Evolutionary conservation across 176 grass and related monocot genomes (phyloP).

Genomic region (Carex cristatella): DNA sequence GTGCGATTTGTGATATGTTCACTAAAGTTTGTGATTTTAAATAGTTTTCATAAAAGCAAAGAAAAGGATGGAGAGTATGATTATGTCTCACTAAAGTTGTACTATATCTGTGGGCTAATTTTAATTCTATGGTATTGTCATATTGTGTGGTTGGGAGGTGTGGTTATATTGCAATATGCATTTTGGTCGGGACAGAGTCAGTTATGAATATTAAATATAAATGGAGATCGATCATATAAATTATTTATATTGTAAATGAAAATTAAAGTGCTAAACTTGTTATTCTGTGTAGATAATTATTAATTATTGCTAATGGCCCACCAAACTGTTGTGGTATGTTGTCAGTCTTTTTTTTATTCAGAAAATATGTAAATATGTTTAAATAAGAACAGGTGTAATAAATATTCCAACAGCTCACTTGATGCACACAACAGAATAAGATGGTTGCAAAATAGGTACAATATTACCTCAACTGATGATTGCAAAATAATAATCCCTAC

Average conservation of each 20-base stretch:
- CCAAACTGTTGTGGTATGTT: not conserved
- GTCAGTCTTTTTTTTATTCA: not conserved
- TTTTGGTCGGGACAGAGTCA: too few species aligned
- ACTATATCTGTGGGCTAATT: not conserved
- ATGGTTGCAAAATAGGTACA: too few species aligned
- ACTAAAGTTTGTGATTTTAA: not conserved
- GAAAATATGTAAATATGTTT: not conserved
- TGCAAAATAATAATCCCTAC: not conserved
- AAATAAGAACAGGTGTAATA: not conserved
- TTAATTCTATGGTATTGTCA: not conserved
- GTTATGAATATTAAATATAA: too few species aligned
- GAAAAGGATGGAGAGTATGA: constrained; percentile 4
- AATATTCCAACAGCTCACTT: not conserved
- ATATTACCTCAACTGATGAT: not conserved
- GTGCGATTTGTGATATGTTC: constrained; percentile 6
- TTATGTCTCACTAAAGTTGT: constrained; percentile 15
- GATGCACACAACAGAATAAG: not conserved
- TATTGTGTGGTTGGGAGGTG: not conserved
- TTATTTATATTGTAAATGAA: too few species aligned
- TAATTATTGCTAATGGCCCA: not conserved
- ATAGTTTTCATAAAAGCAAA: not conserved
- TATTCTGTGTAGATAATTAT: not conserved
- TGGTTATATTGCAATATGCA: not conserved
- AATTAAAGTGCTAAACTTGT: too few species aligned
- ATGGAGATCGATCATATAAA: too few species aligned